phyloP scores from a whole-genome alignment of 1,284 basidiomycete species.

The Cutaneotrichosporon daszewskae region DNA sequence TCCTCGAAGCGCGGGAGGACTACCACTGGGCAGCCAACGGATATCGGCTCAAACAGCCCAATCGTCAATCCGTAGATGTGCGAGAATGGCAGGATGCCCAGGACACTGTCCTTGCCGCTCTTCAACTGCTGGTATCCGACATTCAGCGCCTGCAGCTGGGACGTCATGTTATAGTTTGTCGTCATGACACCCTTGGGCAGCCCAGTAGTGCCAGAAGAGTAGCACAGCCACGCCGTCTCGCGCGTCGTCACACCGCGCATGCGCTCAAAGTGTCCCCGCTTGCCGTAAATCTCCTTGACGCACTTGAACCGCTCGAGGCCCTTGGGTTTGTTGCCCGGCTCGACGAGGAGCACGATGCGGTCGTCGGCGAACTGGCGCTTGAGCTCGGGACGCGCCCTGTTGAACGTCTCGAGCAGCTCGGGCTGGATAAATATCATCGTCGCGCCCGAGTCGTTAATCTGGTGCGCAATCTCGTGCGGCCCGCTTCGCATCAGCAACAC shows the following conservation, averaged over 20 bases:
- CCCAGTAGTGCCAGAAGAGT: constrained; percentile 58
- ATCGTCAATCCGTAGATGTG: constrained; percentile 19
- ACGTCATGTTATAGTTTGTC: constrained; percentile 60
- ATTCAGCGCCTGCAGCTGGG: constrained; percentile 18
- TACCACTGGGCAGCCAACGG: constrained; percentile 58
- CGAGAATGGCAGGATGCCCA: constrained; percentile 12
- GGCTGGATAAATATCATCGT: constrained; percentile 56
- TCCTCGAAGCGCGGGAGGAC: constrained; percentile 62
- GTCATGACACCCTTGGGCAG: constrained; percentile 51
- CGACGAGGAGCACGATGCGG: constrained; percentile 12
- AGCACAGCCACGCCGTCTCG: constrained; percentile 52
- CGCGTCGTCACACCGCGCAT: constrained; percentile 9
- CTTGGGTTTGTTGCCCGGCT: constrained; percentile 5
- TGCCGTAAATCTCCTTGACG: constrained; percentile 7
- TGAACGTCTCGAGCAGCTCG: constrained; percentile 47
- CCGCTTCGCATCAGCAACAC: constrained; percentile 22
- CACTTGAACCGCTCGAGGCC: constrained; percentile 5
- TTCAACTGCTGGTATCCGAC: constrained; percentile 3
- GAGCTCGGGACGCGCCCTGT: constrained; percentile 16
- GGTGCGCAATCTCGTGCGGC: constrained; percentile 43
- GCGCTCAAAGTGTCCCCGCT: constrained; percentile 3
- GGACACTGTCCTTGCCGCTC: constrained; percentile 7
- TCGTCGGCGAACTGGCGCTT: constrained; percentile 2
- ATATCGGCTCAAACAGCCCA: constrained; percentile 59
- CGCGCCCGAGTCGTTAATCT: constrained; percentile 54